Evolutionary conservation across 805 yeast genomes (phyloP).

Genomic region (Candida krabiensis): DNA sequence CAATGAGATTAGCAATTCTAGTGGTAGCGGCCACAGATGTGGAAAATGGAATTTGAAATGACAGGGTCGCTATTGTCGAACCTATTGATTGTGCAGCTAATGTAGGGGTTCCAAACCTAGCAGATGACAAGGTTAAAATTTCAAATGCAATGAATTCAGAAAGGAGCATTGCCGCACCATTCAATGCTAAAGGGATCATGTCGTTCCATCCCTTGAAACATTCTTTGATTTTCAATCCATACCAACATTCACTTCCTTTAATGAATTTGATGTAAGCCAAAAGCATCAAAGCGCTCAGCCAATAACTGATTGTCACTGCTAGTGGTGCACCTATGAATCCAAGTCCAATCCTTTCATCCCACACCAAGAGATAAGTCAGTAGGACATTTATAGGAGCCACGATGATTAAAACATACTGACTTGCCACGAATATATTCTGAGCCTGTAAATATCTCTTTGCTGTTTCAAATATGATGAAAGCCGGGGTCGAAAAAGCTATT

Average conservation of each 20-base stretch:
- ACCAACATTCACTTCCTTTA: slow-evolving; percentile 39
- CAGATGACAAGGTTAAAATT: slow-evolving; percentile 60
- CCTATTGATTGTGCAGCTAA: slow-evolving; percentile 69
- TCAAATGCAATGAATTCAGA: slow-evolving; percentile 76
- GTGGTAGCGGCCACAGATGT: slow-evolving; percentile 68
- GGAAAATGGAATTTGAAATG: slow-evolving; percentile 69
- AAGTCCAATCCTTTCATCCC: slow-evolving; percentile 49
- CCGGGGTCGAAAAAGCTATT: slow-evolving; percentile 51
- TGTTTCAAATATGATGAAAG: slow-evolving; percentile 45
- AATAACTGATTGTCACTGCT: slow-evolving; percentile 62
- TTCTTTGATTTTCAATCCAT: slow-evolving; percentile 19
- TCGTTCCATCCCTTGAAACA: slow-evolving; percentile 53
- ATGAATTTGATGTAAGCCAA: slow-evolving; percentile 41
- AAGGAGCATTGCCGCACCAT: slow-evolving; percentile 69
- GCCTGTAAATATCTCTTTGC: slow-evolving; percentile 67
- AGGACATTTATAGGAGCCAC: slow-evolving; percentile 69
- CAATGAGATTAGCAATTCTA: slow-evolving; percentile 68
- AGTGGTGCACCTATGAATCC: slow-evolving; percentile 74
- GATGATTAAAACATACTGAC: slow-evolving; percentile 59
- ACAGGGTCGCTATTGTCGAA: slow-evolving; percentile 58
- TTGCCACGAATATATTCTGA: slow-evolving; percentile 72
- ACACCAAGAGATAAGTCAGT: slow-evolving; percentile 59
- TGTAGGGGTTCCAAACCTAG: slow-evolving; percentile 54
- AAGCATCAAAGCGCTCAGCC: slow-evolving; percentile 57
- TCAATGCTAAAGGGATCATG: slow-evolving; percentile 58